phyloP scores from a whole-genome alignment of 768 basidiomycete species.

The Auriscalpium vulgare region DNA sequence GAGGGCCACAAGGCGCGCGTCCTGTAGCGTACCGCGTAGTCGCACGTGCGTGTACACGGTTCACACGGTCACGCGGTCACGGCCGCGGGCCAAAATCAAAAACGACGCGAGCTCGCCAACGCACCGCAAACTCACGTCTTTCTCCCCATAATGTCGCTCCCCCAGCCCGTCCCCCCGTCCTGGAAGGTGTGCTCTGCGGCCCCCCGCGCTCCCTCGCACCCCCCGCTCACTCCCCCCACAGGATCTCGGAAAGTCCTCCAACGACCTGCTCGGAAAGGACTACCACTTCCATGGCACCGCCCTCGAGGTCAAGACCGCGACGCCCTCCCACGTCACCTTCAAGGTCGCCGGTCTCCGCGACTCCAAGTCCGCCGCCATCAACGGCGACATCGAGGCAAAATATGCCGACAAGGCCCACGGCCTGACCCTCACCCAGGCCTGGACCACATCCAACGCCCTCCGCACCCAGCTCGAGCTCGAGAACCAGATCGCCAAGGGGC shows the following conservation, averaged over 20 bases:
- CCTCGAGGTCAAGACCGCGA: constrained; percentile 85
- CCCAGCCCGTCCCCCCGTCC: constrained; percentile 93
- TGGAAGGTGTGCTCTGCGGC: constrained; percentile 68
- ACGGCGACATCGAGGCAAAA: constrained; percentile 93
- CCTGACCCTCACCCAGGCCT: constrained; percentile 87
- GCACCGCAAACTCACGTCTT: background rate
- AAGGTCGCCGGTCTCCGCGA: constrained; percentile 83
- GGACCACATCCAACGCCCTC: constrained; percentile 93
- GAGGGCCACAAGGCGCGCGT: background rate
- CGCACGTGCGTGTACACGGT: too few relatives aligned
- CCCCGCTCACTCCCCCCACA: constrained; percentile 22
- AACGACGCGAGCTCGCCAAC: background rate
- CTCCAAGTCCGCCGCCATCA: constrained; percentile 64
- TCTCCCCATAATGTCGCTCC: constrained; percentile 59
- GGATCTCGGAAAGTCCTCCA: constrained; percentile 97
- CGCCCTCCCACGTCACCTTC: constrained; percentile 87
- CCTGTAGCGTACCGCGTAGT: too few relatives aligned
- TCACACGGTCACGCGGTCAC: too few relatives aligned
- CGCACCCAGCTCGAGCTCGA: constrained; percentile 90
- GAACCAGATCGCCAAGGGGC: constrained; percentile 93
- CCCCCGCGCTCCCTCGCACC: background rate
- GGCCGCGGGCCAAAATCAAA: background rate
- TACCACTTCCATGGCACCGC: constrained; percentile 68
- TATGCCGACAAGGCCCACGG: constrained; percentile 89
- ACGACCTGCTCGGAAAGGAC: constrained; percentile 90